A percentile compares a stretch with the other conserved stretches of the same genome.
Conservation (phyloP, 225 moss, liverwort and hornwort genomes). For the Pseudoscleropodium purum region DNA sequence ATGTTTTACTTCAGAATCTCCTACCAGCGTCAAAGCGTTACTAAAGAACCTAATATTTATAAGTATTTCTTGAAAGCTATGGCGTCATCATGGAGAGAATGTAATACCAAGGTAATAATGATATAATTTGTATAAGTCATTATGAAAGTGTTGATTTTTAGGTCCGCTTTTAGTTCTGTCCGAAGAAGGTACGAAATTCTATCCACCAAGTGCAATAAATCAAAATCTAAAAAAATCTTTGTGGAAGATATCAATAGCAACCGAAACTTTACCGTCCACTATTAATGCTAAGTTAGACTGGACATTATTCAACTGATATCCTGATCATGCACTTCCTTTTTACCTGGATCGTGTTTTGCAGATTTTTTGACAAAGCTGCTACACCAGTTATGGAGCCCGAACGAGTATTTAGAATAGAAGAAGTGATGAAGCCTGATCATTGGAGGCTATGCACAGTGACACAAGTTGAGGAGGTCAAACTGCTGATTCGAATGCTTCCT, state of each 20-base stretch:
- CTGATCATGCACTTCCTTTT: background rate
- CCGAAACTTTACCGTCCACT: background rate
- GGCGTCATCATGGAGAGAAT: background rate
- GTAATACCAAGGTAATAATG: background rate
- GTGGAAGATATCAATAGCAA: background rate
- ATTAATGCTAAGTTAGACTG: background rate
- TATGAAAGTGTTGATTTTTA: background rate
- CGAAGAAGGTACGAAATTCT: background rate
- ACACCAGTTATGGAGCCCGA: conserved; percentile 23
- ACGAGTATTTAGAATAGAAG: conserved; percentile 27
- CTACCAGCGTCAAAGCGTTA: background rate
- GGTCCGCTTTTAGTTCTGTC: background rate
- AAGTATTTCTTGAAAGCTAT: background rate
- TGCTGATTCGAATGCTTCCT: conserved; percentile 83
- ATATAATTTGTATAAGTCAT: background rate
- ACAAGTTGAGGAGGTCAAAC: conserved; percentile 95
- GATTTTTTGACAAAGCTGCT: conserved; percentile 90
- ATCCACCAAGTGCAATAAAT: background rate
- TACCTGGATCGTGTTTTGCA: conserved; percentile 14
- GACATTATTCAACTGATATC: background rate
- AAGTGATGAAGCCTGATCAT: conserved; percentile 41
- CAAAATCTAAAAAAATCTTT: background rate
- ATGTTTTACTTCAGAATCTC: background rate
- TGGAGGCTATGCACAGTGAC: conserved; percentile 93
- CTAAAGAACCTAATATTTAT: background rate